Percentiles rank a stretch among this genome's conserved stretches.
Conservation (phyloP, 1,139 yeast species). For the Blastobotrys ciferrii region DNA sequence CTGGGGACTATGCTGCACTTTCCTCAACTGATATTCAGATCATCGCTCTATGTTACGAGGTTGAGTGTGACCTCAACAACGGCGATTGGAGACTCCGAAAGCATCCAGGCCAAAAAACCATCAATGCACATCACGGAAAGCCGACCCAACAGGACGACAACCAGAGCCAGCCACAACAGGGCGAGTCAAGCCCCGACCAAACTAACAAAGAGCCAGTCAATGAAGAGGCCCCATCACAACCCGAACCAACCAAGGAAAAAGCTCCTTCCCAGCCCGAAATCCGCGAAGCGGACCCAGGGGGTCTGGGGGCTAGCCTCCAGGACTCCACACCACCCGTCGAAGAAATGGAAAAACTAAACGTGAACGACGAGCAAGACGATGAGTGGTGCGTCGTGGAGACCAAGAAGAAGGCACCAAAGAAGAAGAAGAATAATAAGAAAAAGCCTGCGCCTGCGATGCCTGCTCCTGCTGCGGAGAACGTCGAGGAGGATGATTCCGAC, state of each 20-base stretch:
- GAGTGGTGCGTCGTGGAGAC: conserved; percentile 34
- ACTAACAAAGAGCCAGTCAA: conserved; percentile 17
- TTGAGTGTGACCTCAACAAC: conserved; percentile 67
- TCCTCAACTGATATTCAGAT: conserved; percentile 91
- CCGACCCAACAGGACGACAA: no score
- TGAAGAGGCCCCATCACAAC: conserved; percentile 13
- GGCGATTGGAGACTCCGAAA: conserved; percentile 66
- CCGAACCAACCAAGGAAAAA: not conserved
- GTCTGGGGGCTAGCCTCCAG: not conserved
- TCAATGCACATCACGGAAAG: conserved; percentile 9
- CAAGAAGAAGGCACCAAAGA: conserved; percentile 20
- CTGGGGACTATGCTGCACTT: conserved; percentile 88
- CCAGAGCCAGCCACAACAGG: not conserved
- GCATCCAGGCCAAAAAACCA: conserved; percentile 59
- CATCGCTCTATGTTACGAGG: conserved; percentile 84
- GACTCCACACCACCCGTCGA: conserved; percentile 15
- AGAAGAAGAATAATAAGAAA: conserved; percentile 18
- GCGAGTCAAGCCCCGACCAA: conserved; percentile 2
- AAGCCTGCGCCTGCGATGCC: conserved; percentile 9
- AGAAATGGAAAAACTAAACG: conserved; percentile 8
- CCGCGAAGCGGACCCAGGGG: no score
- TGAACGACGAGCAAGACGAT: conserved; percentile 22
- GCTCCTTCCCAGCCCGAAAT: conserved; percentile 7
- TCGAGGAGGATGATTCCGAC: conserved; percentile 52
- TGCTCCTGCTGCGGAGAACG: conserved; percentile 28